These are phyloP conservation scores for Gastrolobium villosum DNA, from an alignment of 306 rosid species.

Conservation along the genomic window DNA sequence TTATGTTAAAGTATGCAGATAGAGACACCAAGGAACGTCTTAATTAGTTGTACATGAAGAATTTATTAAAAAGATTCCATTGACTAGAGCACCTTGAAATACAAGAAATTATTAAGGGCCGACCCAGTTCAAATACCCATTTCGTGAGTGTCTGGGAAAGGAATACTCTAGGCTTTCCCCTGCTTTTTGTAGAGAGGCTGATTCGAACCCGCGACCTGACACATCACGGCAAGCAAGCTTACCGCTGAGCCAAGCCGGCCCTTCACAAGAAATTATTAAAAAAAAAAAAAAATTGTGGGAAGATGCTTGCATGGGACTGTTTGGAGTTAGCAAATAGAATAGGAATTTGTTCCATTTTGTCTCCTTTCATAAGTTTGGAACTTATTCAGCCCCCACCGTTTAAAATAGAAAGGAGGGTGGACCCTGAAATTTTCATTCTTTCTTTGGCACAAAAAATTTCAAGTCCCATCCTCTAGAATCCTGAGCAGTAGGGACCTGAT, in stretches of 20 bases:
- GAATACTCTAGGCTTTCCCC: too few relatives aligned
- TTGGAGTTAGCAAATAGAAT: conserved; percentile 74
- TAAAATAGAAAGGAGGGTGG: conserved; percentile 53
- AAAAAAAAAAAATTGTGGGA: conserved; percentile 19
- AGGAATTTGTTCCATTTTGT: conserved; percentile 77
- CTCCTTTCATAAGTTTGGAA: conserved; percentile 85
- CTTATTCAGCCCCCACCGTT: conserved; percentile 69
- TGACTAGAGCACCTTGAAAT: conserved; percentile 66
- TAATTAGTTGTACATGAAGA: conserved; percentile 51
- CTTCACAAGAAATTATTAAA: conserved; percentile 30
- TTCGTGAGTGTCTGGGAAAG: too few relatives aligned
- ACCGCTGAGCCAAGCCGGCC: too few relatives aligned
- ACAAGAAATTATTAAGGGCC: conserved; percentile 31
- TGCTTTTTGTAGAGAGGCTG: too few relatives aligned
- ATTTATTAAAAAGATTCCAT: conserved; percentile 59
- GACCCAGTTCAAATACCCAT: too few relatives aligned
- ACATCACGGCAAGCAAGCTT: too few relatives aligned
- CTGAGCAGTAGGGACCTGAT: conserved; percentile 45
- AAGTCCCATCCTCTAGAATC: conserved; percentile 53
- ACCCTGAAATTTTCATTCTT: conserved; percentile 56
- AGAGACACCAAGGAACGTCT: conserved; percentile 46
- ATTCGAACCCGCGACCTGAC: too few relatives aligned
- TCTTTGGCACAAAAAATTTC: conserved; percentile 51
- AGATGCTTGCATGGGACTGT: conserved; percentile 69
- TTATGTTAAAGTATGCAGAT: conserved; percentile 43